phyloP scores from a whole-genome alignment of 441 rosid genomes.

The Pelargonium cotyledonis region DNA sequence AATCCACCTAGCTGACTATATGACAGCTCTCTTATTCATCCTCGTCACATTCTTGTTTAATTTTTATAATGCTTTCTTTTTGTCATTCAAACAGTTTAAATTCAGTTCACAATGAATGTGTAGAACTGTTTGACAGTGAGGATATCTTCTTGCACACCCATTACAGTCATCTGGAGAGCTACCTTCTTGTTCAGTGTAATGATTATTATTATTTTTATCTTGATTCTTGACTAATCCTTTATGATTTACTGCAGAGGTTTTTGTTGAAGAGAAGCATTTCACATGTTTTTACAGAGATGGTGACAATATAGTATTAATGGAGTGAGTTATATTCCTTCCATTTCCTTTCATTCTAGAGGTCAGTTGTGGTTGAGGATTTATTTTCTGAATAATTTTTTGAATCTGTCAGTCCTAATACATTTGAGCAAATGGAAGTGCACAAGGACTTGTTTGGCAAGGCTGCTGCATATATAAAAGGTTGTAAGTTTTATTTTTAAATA shows the following conservation, averaged over 20 bases:
- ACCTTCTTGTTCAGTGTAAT: neutral
- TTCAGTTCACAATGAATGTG: neutral
- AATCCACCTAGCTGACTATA: neutral
- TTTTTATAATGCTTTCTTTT: neutral
- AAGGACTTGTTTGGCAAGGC: conserved; percentile 67
- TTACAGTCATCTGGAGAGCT: neutral
- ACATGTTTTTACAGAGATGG: conserved; percentile 67
- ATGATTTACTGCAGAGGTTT: conserved; percentile 51
- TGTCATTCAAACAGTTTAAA: neutral
- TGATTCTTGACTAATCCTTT: conserved; percentile 11
- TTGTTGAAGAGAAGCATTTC: conserved; percentile 72
- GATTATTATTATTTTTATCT: neutral
- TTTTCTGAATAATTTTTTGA: neutral
- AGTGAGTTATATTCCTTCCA: conserved; percentile 43
- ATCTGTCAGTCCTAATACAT: conserved; percentile 53
- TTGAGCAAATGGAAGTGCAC: conserved; percentile 86
- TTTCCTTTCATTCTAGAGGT: neutral
- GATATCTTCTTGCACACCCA: neutral
- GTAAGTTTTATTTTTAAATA: conserved; percentile 1
- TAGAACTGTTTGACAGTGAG: conserved; percentile 3
- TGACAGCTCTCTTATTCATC: neutral
- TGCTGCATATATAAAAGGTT: conserved; percentile 74
- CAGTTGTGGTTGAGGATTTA: neutral
- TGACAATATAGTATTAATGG: conserved; percentile 60
- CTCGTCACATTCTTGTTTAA: neutral